These are phyloP conservation scores for Solanum raphanifolium DNA, from an alignment of 257 asterid genomes.

Conservation along the genomic window DNA sequence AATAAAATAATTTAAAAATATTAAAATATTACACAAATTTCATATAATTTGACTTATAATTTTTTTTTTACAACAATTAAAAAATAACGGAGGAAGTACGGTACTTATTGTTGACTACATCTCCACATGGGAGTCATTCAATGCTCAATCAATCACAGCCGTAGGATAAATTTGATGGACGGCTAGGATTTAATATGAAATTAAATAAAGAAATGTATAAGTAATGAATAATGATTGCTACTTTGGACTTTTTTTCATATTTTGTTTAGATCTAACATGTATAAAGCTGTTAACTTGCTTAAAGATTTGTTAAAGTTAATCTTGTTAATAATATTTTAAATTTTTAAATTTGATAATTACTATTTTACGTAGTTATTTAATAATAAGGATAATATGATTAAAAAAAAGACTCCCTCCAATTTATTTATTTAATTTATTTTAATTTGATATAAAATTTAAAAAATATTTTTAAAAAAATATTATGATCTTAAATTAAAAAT, in stretches of 20 bases:
- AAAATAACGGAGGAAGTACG: not conserved
- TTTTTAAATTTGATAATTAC: too few species aligned
- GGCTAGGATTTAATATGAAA: not conserved
- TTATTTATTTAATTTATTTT: too few species aligned
- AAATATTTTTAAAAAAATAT: too few species aligned
- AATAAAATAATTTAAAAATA: too few species aligned
- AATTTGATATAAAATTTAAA: too few species aligned
- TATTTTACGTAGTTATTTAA: not conserved
- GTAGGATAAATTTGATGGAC: not conserved
- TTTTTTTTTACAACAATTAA: too few species aligned
- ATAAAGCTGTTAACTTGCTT: not conserved
- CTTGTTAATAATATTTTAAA: not conserved
- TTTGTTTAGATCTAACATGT: not conserved
- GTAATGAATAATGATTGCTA: not conserved
- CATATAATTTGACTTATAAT: not conserved
- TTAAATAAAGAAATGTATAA: not conserved
- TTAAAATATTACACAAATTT: too few species aligned
- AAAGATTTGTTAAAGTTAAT: too few species aligned
- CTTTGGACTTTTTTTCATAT: not conserved
- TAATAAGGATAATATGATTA: not conserved
- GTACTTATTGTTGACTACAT: not conserved
- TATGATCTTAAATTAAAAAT: too few species aligned
- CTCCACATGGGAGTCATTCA: not conserved
- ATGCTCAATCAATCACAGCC: not conserved
- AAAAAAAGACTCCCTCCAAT: too few species aligned